Percentiles rank a stretch among this genome's conserved stretches.
These are phyloP conservation scores for Salvia miltiorrhiza DNA, from an alignment of 257 asterid species.

Conservation along the genomic window DNA sequence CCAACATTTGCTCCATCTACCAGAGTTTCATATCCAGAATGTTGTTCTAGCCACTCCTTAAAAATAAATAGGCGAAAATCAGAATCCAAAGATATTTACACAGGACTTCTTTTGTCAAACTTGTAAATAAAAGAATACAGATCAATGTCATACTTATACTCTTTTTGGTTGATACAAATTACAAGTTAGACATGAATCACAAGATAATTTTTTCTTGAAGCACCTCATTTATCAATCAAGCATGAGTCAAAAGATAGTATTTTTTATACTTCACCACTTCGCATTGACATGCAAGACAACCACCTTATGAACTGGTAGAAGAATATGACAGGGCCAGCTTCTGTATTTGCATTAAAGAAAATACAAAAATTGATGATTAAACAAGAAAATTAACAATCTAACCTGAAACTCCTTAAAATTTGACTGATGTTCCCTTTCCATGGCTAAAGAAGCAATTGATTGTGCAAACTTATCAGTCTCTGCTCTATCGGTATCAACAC, in stretches of 20 bases:
- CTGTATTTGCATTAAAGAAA: not conserved
- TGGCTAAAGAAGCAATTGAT: slow-evolving; percentile 77
- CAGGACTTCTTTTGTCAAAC: not conserved
- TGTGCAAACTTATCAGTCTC: no score
- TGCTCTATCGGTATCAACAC: no score
- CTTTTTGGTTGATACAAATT: not conserved
- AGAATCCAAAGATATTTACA: not conserved
- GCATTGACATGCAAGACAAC: no score
- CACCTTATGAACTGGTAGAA: not conserved
- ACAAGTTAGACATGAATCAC: not conserved
- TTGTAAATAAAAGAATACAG: not conserved
- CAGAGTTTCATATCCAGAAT: slow-evolving; percentile 65
- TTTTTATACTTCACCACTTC: no score
- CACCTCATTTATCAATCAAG: not conserved
- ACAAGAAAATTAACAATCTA: slow-evolving; percentile 8
- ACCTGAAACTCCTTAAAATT: slow-evolving; percentile 89
- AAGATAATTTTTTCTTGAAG: not conserved
- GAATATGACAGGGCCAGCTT: not conserved
- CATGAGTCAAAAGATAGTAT: no score
- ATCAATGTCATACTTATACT: not conserved
- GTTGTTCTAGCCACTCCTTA: slow-evolving; percentile 82
- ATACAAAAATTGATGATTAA: not conserved
- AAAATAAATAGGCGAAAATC: slow-evolving; percentile 5
- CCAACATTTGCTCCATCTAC: slow-evolving; percentile 97
- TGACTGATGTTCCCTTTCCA: slow-evolving; percentile 70